These are phyloP conservation scores for Daldinia sp. DNA, from an alignment of 2,329 filamentous ascomycete species.

Conservation along the genomic window DNA sequence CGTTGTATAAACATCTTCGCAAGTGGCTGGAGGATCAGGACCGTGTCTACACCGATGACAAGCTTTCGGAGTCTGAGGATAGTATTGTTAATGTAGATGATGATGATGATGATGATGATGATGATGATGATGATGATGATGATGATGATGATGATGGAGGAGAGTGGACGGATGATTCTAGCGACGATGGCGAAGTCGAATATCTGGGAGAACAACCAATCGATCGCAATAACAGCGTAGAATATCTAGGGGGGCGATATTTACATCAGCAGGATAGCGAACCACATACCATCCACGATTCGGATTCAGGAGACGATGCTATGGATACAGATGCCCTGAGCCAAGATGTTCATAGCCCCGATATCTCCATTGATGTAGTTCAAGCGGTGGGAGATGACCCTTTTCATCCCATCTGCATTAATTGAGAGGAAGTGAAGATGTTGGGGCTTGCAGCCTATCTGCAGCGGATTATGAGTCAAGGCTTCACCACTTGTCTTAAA, in stretches of 20 bases:
- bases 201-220: slow-evolving; percentile 31
- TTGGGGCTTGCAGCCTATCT: neutral
- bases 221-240: slow-evolving; percentile 14
- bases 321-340: slow-evolving; percentile 39
- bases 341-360: slow-evolving; percentile 13
- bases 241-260: slow-evolving; percentile 32
- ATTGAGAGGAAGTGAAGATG: neutral
- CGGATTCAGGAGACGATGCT: slow-evolving; percentile 22
- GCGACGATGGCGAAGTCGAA: slow-evolving; percentile 23
- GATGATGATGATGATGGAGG: neutral
- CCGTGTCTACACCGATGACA: slow-evolving; percentile 41
- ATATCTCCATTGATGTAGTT: slow-evolving; percentile 16
- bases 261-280: slow-evolving; percentile 6
- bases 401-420: slow-evolving; percentile 23
- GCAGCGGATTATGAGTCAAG: neutral
- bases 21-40: slow-evolving; percentile 57
- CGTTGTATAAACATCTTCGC: slow-evolving; percentile 59
- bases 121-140: too few relatives aligned
- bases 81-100: slow-evolving; percentile 11
- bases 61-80: slow-evolving; percentile 33
- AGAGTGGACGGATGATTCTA: slow-evolving; percentile 8
- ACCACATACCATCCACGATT: slow-evolving; percentile 20
- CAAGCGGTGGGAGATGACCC: slow-evolving; percentile 6
- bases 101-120: too few relatives aligned
- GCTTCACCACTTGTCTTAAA: neutral